A percentile compares a stretch with the other conserved stretches of the same genome.
phyloP scores from a whole-genome alignment of 192 early-diverging fungal genomes.

The Coemansia sp. region DNA sequence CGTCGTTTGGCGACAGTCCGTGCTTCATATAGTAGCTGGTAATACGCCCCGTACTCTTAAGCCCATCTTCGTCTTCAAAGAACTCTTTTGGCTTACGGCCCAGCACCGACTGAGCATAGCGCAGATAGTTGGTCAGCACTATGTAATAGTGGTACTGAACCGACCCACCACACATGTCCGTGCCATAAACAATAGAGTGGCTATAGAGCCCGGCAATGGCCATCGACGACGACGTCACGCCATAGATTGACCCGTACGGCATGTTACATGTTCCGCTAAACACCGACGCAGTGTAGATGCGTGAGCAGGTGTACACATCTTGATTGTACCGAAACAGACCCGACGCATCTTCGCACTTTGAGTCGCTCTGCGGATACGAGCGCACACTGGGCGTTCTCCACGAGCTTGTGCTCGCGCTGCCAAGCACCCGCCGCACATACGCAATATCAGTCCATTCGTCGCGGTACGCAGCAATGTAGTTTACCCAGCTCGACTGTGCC shows the following conservation, averaged over 20 bases:
- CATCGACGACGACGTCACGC: slow-evolving; percentile 6
- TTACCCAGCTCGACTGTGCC: slow-evolving; percentile 19
- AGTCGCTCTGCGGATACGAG: not conserved
- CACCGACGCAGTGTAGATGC: slow-evolving; percentile 5
- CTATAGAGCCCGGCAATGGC: slow-evolving; percentile 26
- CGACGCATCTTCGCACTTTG: slow-evolving; percentile 9
- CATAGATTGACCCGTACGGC: slow-evolving; percentile 32
- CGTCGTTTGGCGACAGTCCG: not conserved
- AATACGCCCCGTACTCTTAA: slow-evolving; percentile 1
- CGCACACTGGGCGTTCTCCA: slow-evolving; percentile 11
- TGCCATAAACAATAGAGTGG: slow-evolving; percentile 16
- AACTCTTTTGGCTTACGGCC: slow-evolving; percentile 19
- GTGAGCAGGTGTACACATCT: slow-evolving; percentile 12
- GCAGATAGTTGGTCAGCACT: slow-evolving; percentile 17
- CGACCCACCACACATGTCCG: slow-evolving; percentile 14
- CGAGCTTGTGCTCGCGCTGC: not conserved
- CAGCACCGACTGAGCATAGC: slow-evolving; percentile 9
- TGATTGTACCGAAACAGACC: slow-evolving; percentile 14
- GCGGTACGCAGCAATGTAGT: slow-evolving; percentile 18
- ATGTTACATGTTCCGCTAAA: slow-evolving; percentile 12
- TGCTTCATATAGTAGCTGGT: slow-evolving; percentile 8
- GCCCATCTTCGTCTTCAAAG: slow-evolving; percentile 14
- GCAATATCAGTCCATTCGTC: slow-evolving; percentile 20
- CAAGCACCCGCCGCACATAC: slow-evolving; percentile 17
- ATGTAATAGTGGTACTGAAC: slow-evolving; percentile 18